Percentiles rank a stretch among this genome's conserved stretches.
Conservation (phyloP, 345 rosid genomes). For the Gossypium stocksii region DNA sequence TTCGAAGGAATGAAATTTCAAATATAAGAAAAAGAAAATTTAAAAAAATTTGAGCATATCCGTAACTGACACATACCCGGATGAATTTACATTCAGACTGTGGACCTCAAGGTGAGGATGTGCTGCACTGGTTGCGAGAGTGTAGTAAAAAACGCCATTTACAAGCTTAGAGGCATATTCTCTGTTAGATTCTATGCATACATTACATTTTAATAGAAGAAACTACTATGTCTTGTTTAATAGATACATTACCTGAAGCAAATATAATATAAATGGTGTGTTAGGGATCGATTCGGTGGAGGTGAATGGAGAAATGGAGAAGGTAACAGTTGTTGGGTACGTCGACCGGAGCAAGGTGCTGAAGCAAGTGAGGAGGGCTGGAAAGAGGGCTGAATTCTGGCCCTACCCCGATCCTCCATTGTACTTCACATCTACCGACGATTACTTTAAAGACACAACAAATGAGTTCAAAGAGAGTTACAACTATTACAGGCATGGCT, state of each 20-base stretch:
- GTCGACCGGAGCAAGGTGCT: constrained; percentile 82
- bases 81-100: constrained; percentile 44
- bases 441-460: constrained; percentile 73
- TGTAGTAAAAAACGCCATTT: constrained; percentile 73
- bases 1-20: too few relatives aligned
- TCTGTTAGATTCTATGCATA: neutral
- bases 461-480: constrained; percentile 78
- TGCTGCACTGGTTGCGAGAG: constrained; percentile 93
- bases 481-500: constrained; percentile 79
- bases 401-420: constrained; percentile 74
- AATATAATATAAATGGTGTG: too few relatives aligned
- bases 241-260: too few relatives aligned
- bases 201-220: too few relatives aligned
- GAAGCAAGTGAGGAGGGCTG: constrained; percentile 68
- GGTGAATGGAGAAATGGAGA: constrained; percentile 60
- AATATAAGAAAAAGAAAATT: too few relatives aligned
- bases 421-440: constrained; percentile 59
- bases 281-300: constrained; percentile 73
- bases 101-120: constrained; percentile 92
- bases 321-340: constrained; percentile 74
- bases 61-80: too few relatives aligned
- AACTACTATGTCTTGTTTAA: too few relatives aligned
- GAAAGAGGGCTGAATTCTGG: constrained; percentile 92
- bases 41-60: too few relatives aligned
- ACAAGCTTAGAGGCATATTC: constrained; percentile 67